Percentiles rank a stretch among this genome's conserved stretches.
Conservation (phyloP, 1,139 yeast genomes). For the Saccharomyces hybrid region DNA sequence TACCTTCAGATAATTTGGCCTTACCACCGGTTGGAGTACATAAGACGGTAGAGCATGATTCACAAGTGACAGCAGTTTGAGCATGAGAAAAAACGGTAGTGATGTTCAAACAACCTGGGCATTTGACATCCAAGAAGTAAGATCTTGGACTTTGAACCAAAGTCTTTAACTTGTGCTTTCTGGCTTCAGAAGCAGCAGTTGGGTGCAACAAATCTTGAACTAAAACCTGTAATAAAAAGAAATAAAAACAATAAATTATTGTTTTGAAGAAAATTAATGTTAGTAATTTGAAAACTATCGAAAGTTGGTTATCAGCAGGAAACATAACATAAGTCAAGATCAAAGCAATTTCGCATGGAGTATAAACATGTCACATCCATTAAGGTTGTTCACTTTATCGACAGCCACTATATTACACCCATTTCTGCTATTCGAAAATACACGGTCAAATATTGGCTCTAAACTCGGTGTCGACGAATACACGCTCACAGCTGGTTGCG, state of each 20-base stretch:
- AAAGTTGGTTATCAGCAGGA: neutral
- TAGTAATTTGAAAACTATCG: slow-evolving; percentile 12
- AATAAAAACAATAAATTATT: slow-evolving; percentile 5
- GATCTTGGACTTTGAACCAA: slow-evolving; percentile 98
- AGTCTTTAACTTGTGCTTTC: slow-evolving; percentile 94
- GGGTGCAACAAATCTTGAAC: slow-evolving; percentile 98
- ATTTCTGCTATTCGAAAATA: too few relatives aligned
- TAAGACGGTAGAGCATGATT: slow-evolving; percentile 94
- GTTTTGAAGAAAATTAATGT: slow-evolving; percentile 9
- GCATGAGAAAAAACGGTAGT: slow-evolving; percentile 99
- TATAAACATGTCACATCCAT: too few relatives aligned
- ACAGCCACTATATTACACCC: too few relatives aligned
- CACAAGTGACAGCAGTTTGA: slow-evolving; percentile 99
- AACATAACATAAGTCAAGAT: neutral
- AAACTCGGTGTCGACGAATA: too few relatives aligned
- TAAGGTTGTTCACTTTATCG: too few relatives aligned
- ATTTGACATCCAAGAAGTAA: slow-evolving; percentile 98
- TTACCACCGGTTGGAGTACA: slow-evolving; percentile 99
- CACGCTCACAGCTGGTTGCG: too few relatives aligned
- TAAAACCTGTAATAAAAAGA: slow-evolving; percentile 52
- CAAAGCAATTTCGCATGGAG: neutral
- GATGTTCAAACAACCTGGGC: slow-evolving; percentile 98
- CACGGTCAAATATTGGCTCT: too few relatives aligned
- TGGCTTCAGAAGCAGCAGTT: slow-evolving; percentile 89
- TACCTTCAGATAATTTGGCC: slow-evolving; percentile 98